These are phyloP conservation scores for Penicillium sp. DNA, from an alignment of 2,329 filamentous ascomycete species.

Conservation along the genomic window DNA sequence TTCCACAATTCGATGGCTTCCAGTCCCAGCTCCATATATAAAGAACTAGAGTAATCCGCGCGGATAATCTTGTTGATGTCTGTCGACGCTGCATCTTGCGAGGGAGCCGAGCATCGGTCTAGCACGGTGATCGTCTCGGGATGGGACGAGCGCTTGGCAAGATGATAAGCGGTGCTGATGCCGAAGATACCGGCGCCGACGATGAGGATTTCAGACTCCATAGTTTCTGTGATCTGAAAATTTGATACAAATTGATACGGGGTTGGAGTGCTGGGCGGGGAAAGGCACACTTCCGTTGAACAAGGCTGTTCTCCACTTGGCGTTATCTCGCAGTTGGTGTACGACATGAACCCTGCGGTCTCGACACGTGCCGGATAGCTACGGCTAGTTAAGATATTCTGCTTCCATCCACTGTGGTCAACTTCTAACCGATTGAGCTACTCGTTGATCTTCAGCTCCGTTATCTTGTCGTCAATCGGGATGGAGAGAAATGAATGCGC, in stretches of 20 bases:
- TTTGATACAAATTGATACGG: background rate
- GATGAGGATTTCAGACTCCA: slow-evolving; percentile 47
- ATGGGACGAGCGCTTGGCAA: slow-evolving; percentile 51
- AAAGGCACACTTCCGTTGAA: background rate
- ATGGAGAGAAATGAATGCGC: background rate
- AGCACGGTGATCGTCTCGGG: slow-evolving; percentile 55
- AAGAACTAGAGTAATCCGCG: slow-evolving; percentile 64
- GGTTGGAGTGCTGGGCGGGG: background rate
- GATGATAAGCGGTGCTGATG: slow-evolving; percentile 63
- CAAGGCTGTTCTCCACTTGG: background rate
- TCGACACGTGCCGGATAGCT: background rate
- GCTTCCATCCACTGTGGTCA: no score
- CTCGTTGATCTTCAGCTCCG: background rate
- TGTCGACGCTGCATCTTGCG: slow-evolving; percentile 61
- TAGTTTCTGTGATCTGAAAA: background rate
- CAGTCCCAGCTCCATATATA: slow-evolving; percentile 64
- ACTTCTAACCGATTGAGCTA: no score
- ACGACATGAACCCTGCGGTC: background rate
- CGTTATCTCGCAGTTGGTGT: background rate
- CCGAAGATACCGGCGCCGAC: slow-evolving; percentile 66
- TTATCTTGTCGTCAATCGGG: background rate
- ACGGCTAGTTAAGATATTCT: no score
- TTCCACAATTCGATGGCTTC: slow-evolving; percentile 65
- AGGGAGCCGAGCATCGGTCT: slow-evolving; percentile 54
- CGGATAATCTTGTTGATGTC: slow-evolving; percentile 73